phyloP scores from a whole-genome alignment of 2,329 filamentous ascomycete species.

The Aspergillus hortae region DNA sequence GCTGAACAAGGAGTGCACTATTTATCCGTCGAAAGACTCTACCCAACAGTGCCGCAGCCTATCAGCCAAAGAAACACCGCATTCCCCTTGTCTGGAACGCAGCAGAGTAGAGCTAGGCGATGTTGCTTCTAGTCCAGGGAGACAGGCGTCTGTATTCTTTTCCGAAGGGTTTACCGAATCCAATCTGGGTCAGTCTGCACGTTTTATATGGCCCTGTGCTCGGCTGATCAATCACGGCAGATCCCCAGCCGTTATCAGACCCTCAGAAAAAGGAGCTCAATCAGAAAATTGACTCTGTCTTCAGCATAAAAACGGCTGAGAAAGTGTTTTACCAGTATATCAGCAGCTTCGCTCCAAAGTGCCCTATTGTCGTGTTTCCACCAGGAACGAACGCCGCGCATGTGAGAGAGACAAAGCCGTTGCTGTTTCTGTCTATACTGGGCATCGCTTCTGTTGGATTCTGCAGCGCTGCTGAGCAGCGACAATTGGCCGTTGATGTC shows the following conservation, averaged over 20 bases:
- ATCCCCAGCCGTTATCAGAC: neutral
- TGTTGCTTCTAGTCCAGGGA: neutral
- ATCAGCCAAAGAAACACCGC: no score
- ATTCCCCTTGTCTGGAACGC: no score
- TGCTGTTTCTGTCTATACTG: constrained; percentile 4
- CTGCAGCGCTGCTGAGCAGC: constrained; percentile 4
- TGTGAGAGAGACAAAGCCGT: constrained; percentile 3
- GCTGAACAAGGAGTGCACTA: neutral
- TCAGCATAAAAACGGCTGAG: neutral
- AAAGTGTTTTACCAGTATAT: constrained; percentile 6
- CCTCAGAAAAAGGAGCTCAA: neutral
- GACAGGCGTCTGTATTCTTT: neutral
- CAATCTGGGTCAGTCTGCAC: neutral
- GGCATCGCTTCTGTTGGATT: constrained; percentile 5
- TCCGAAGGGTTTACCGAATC: neutral
- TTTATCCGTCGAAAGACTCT: neutral
- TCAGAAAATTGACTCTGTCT: neutral
- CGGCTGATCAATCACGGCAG: neutral
- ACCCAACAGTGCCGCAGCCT: neutral
- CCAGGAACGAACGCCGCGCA: neutral
- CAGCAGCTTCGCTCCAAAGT: constrained; percentile 6
- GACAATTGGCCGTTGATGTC: constrained; percentile 5
- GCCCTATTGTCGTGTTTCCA: constrained; percentile 8
- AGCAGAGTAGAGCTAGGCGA: no score
- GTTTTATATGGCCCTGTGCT: no score